Evolutionary conservation across 139 green algal genomes (phyloP).

Genomic region (Chlorella vulgaris): DNA sequence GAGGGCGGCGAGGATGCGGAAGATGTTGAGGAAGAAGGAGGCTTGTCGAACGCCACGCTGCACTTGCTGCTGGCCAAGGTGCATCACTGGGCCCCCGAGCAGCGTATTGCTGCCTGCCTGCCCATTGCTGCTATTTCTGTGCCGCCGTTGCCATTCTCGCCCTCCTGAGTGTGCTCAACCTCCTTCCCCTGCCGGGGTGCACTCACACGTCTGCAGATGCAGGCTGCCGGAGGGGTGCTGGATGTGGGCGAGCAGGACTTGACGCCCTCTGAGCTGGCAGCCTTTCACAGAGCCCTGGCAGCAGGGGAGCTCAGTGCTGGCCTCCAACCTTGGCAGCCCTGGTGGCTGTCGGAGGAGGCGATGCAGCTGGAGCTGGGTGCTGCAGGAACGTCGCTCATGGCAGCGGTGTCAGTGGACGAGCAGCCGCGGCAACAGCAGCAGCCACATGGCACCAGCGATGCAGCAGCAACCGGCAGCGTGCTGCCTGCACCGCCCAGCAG

Average conservation of each 20-base stretch:
- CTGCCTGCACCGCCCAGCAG: slow-evolving; percentile 41
- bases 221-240: slow-evolving; percentile 12
- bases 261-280: slow-evolving; percentile 43
- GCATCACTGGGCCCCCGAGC: neutral
- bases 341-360: slow-evolving; percentile 58
- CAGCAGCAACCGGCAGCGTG: neutral
- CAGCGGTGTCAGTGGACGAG: neutral
- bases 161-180: no score
- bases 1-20: neutral
- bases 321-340: slow-evolving; percentile 58
- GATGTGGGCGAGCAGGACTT: slow-evolving; percentile 54
- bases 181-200: no score
- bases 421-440: neutral
- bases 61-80: slow-evolving; percentile 46
- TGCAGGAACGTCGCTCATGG: slow-evolving; percentile 40
- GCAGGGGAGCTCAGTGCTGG: slow-evolving; percentile 24
- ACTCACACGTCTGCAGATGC: slow-evolving; percentile 11
- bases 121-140: no score
- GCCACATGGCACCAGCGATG: neutral
- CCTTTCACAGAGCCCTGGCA: slow-evolving; percentile 50
- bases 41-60: slow-evolving; percentile 48
- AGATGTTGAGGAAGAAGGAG: slow-evolving; percentile 12
- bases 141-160: no score
- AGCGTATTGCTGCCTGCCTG: no score
- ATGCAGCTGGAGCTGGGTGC: slow-evolving; percentile 35